Evolutionary conservation across 176 grass and related monocot species (phyloP), one percentile per base, ranked within the genome.

Genomic region (Oryza longistaminata): DNA sequence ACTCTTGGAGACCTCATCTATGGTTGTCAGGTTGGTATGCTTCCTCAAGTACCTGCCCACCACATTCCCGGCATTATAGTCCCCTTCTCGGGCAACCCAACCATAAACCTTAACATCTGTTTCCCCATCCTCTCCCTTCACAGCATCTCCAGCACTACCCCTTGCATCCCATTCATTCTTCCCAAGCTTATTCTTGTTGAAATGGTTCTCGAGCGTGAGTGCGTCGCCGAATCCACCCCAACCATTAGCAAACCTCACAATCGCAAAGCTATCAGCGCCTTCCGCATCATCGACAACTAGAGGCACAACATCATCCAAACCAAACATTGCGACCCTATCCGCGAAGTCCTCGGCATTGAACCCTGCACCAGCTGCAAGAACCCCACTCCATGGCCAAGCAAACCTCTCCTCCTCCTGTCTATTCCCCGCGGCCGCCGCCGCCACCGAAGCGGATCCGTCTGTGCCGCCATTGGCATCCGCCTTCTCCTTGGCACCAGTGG

Each of bases 381-480:
- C 73, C 49, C 82, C 93, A 80, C 33, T 81, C 95, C 95, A 98
- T 16, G 93, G 95, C 90, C 89, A 98, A 44, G 85, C 89, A 76
- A 82, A 98, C 33, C 68, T 88, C 66, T 94, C 94, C 34, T 94
- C 94, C 34, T 92, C 86, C 75, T 43, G 34, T 0, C 21, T 15
- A 6, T n/a, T 31, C 29, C 7, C 79, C 14, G 16, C 11, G 5
- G 31, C 12, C 0, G 1, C 12, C 0, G 2, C 74, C 3, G 61
- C 67, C 7, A 1, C 74, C 3, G 60, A 46, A 73, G 48, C 31
- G 60, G 84, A 87, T 79, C 74, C 84, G 1, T 11, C 17, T 15
- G 60, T 25, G 71, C n/a, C 34, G 15, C 14, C 67, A 19, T 78
- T 48, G 70, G 45, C 43, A 61, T 62, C 9, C 5, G 60, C 26